Percentiles rank a stretch among this genome's conserved stretches.
These are phyloP conservation scores for barrel medic (Medicago truncatula) DNA, from an alignment of 306 rosid genomes.

Conservation along the genomic window MtrunA17r5.0-ANR NC_053045.1:40588501-40589000, in stretches of 20 bases:
- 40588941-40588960: slow-evolving; percentile 95
- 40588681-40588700: neutral
- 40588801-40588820: slow-evolving; percentile 99
- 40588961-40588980: slow-evolving; percentile 92
- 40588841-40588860: slow-evolving; percentile 30
- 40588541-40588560: too few species aligned
- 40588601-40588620: slow-evolving; percentile 11
- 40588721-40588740: slow-evolving; percentile 22
- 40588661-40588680: slow-evolving; percentile 21
- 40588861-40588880: slow-evolving; percentile 18
- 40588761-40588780: slow-evolving; percentile 67
- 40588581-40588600: too few species aligned
- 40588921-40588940: slow-evolving; percentile 22
- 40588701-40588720: slow-evolving; percentile 15
- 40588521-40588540: too few species aligned
- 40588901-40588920: slow-evolving; percentile 11
- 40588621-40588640: neutral
- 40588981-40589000: slow-evolving; percentile 56
- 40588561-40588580: too few species aligned
- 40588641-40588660: slow-evolving; percentile 1
- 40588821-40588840: slow-evolving; percentile 64
- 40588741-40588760: slow-evolving; percentile 72
- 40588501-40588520: too few species aligned
- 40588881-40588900: neutral
- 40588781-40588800: slow-evolving; percentile 87